Conservation (phyloP, 306 rosid species). For the Benincasa hispida region DNA sequence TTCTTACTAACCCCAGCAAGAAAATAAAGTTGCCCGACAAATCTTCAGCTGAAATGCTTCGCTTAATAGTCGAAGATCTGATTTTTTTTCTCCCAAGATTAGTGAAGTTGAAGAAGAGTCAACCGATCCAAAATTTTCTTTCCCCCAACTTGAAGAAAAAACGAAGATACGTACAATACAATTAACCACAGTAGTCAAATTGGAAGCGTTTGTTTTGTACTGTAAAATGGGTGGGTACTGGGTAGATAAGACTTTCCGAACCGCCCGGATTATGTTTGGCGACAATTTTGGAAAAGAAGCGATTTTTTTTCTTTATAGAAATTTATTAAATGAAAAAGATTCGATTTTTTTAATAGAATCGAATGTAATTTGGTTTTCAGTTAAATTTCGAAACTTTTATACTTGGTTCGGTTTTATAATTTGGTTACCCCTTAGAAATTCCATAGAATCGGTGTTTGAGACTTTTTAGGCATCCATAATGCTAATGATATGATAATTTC, state of each 20-base stretch:
- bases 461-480: no score
- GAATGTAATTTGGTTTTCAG: neutral
- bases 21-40: conserved; percentile 1
- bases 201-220: neutral
- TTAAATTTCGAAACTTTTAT: neutral
- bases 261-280: neutral
- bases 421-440: neutral
- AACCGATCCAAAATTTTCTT: neutral
- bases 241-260: neutral
- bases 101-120: conserved; percentile 1
- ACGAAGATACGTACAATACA: neutral
- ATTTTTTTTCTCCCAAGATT: neutral
- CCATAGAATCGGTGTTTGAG: neutral
- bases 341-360: neutral
- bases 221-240: neutral
- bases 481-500: no score
- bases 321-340: no score
- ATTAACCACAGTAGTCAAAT: neutral
- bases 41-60: neutral
- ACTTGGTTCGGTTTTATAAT: neutral
- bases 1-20: neutral
- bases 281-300: neutral
- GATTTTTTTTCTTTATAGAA: neutral
- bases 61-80: neutral
- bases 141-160: neutral